phyloP scores from a whole-genome alignment of 176 grass and related monocot species.

The Zoysia pacifica region DNA sequence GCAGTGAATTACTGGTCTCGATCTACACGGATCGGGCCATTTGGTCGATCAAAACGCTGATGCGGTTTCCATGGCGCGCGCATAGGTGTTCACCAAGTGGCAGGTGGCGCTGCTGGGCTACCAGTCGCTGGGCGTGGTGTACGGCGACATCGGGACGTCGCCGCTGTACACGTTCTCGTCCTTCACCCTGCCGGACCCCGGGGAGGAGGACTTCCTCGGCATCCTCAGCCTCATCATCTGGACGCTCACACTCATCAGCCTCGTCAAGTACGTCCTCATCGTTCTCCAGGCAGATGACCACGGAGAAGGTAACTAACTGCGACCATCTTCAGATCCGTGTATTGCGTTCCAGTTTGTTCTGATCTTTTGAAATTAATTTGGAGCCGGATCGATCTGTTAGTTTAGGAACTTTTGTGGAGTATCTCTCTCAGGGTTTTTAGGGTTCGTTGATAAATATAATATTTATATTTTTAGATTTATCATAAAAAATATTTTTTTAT shows the following conservation, averaged over 20 bases:
- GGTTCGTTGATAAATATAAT: no score
- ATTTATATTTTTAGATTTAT: no score
- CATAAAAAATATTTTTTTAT: no score
- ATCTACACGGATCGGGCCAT: neutral
- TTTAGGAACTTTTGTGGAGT: neutral
- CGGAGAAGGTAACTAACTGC: slow-evolving; percentile 55
- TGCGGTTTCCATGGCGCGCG: neutral
- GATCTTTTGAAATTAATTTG: neutral
- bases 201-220: slow-evolving; percentile 51
- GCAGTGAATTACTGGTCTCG: neutral
- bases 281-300: slow-evolving; percentile 73
- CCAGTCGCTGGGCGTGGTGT: slow-evolving; percentile 81
- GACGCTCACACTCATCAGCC: slow-evolving; percentile 71
- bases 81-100: slow-evolving; percentile 52
- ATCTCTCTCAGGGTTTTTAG: no score
- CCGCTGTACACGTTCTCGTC: slow-evolving; percentile 82
- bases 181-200: slow-evolving; percentile 45
- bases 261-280: slow-evolving; percentile 71
- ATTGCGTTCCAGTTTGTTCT: neutral
- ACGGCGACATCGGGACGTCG: slow-evolving; percentile 77
- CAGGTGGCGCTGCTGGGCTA: slow-evolving; percentile 56
- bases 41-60: neutral
- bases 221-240: slow-evolving; percentile 77
- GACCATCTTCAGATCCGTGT: neutral
- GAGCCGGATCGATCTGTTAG: neutral